These are phyloP conservation scores for Penicillium odoratum DNA, from an alignment of 495 filamentous ascomycete species.

Conservation along the genomic window DNA sequence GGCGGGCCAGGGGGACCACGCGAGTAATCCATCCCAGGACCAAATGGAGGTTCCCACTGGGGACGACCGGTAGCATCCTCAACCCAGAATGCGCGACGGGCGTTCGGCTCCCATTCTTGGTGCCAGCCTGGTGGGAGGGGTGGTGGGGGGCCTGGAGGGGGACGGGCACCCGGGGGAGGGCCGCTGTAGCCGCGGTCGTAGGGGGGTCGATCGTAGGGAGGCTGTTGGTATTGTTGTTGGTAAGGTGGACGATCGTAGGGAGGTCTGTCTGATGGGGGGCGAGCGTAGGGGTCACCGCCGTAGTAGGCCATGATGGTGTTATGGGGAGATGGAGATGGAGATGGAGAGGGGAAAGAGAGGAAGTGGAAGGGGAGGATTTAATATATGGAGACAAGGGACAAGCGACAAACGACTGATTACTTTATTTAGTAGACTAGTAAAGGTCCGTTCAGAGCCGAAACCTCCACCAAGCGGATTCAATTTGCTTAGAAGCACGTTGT, in stretches of 20 bases:
- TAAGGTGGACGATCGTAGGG: conserved; percentile 25
- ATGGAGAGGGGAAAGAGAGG: conserved; percentile 2
- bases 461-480: background rate
- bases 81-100: conserved; percentile 60
- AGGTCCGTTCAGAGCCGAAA: conserved; percentile 17
- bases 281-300: conserved; percentile 24
- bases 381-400: no score
- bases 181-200: conserved; percentile 16
- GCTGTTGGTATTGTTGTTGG: conserved; percentile 14
- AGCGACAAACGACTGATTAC: conserved; percentile 2
- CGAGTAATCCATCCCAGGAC: background rate
- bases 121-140: conserved; percentile 60
- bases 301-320: conserved; percentile 32
- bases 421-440: background rate
- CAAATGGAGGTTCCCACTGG: conserved; percentile 57
- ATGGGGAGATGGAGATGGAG: conserved; percentile 17
- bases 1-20: conserved; percentile 18
- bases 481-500: background rate
- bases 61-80: conserved; percentile 58
- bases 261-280: conserved; percentile 22
- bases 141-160: conserved; percentile 42
- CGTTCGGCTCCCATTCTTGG: conserved; percentile 57
- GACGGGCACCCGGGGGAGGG: conserved; percentile 21
- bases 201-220: conserved; percentile 19
- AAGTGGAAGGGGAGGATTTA: background rate